Percentiles rank a stretch among this genome's conserved stretches.
Conservation (phyloP, 441 rosid genomes). For the Mallotus japonicus region DNA sequence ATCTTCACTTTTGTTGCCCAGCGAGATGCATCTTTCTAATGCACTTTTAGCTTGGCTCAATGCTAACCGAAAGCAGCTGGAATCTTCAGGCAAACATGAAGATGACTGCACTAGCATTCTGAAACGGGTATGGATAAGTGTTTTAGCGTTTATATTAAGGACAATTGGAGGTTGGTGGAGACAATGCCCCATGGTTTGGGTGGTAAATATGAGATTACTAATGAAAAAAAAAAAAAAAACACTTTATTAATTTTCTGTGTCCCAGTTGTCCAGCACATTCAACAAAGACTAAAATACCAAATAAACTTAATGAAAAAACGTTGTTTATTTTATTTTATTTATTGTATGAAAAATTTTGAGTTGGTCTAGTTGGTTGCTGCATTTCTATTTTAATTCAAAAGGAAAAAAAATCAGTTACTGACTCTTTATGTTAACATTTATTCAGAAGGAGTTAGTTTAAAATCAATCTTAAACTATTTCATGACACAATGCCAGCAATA, state of each 20-base stretch:
- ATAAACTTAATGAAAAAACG: not conserved
- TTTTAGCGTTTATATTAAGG: not conserved
- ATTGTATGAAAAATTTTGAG: not conserved
- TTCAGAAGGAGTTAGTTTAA: not conserved
- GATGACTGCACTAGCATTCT: slow-evolving; percentile 41
- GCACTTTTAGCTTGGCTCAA: slow-evolving; percentile 69
- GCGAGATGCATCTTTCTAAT: slow-evolving; percentile 75
- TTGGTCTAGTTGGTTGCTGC: not conserved
- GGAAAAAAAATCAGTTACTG: not conserved
- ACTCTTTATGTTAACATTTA: not conserved
- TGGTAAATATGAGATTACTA: not conserved
- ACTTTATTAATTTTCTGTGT: not conserved
- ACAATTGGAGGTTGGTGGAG: not conserved
- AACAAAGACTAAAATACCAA: not conserved
- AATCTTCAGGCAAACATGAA: slow-evolving; percentile 27
- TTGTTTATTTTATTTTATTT: not conserved
- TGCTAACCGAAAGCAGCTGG: slow-evolving; percentile 33
- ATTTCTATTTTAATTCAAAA: not conserved
- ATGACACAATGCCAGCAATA: not conserved
- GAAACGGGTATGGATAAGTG: slow-evolving; percentile 46
- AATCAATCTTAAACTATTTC: not conserved
- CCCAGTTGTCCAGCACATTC: not conserved
- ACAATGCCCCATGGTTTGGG: not conserved
- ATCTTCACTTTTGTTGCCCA: slow-evolving; percentile 40
- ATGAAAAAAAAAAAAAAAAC: not conserved